Evolutionary conservation across 495 filamentous ascomycete genomes (phyloP).

Genomic region (Penicillium tannophilum): DNA sequence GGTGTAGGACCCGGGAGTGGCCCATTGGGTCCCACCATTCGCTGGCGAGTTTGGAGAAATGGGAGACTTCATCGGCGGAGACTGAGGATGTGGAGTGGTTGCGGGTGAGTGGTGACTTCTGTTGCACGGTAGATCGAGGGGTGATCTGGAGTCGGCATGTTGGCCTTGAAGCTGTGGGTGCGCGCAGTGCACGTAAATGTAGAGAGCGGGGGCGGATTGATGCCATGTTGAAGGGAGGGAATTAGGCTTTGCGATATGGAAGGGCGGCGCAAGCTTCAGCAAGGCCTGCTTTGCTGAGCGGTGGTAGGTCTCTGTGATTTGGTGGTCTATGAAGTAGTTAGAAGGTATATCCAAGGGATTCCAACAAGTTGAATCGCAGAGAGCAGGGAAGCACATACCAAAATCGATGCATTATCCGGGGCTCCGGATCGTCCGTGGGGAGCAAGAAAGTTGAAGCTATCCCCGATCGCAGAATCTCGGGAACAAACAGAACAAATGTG

Average conservation of each 20-base stretch:
- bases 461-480: slow-evolving; percentile 18
- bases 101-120: slow-evolving; percentile 4
- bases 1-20: slow-evolving; percentile 86
- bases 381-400: slow-evolving; percentile 6
- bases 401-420: slow-evolving; percentile 4
- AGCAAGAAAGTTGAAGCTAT: slow-evolving; percentile 26
- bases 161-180: slow-evolving; percentile 16
- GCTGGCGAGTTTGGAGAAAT: slow-evolving; percentile 91
- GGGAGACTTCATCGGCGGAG: slow-evolving; percentile 82
- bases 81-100: slow-evolving; percentile 66
- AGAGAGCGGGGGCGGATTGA: slow-evolving; percentile 10
- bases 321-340: background rate
- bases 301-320: background rate
- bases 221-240: slow-evolving; percentile 17
- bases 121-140: slow-evolving; percentile 7
- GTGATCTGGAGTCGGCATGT: slow-evolving; percentile 8
- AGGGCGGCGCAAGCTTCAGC: background rate
- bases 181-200: slow-evolving; percentile 16
- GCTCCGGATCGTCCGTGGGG: slow-evolving; percentile 6
- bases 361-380: background rate
- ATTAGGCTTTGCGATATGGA: background rate
- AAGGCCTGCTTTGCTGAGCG: background rate
- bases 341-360: background rate
- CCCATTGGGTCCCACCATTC: slow-evolving; percentile 98
- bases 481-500: slow-evolving; percentile 23